Evolutionary conservation across 2,329 filamentous ascomycete species (phyloP).

Genomic region (Cytospora piceicola): DNA sequence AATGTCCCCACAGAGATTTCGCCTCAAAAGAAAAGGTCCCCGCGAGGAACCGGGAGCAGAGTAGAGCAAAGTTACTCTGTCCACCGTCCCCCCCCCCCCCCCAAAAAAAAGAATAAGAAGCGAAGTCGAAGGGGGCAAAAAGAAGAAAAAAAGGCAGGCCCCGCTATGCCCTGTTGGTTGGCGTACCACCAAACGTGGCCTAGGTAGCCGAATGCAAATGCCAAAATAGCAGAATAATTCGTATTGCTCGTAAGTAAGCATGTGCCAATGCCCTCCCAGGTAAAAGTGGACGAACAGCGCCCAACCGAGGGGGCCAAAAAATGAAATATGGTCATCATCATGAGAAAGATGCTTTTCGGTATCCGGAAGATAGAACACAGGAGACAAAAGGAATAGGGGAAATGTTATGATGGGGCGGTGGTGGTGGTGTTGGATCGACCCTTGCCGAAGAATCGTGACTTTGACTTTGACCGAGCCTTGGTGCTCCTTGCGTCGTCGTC

Average conservation of each 20-base stretch:
- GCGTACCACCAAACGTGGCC: constrained; percentile 23
- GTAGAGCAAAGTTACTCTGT: background rate
- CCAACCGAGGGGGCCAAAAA: constrained; percentile 22
- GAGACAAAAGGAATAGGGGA: background rate
- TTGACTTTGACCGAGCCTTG: constrained; percentile 72
- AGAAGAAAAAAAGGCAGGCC: constrained; percentile 26
- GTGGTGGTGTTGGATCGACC: constrained; percentile 31
- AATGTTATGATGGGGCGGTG: constrained; percentile 24
- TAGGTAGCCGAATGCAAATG: constrained; percentile 27
- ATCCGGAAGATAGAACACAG: background rate
- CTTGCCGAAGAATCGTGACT: constrained; percentile 66
- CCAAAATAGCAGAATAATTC: constrained; percentile 28
- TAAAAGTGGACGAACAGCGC: constrained; percentile 21
- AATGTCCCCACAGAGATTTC: constrained; percentile 1
- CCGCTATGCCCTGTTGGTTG: constrained; percentile 28
- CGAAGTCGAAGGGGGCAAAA: background rate
- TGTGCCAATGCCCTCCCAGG: constrained; percentile 21
- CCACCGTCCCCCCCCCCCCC: background rate
- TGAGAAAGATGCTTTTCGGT: constrained; percentile 15
- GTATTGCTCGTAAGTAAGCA: constrained; percentile 27
- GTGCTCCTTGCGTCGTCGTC: constrained; percentile 57
- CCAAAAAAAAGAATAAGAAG: constrained; percentile 11
- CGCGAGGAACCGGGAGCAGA: constrained; percentile 1
- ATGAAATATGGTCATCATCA: constrained; percentile 28
- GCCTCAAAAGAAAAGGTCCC: constrained; percentile 14